These are phyloP conservation scores for Coemansia pectinata DNA, from an alignment of 192 early-diverging fungal genomes.

Conservation along the genomic window DNA sequence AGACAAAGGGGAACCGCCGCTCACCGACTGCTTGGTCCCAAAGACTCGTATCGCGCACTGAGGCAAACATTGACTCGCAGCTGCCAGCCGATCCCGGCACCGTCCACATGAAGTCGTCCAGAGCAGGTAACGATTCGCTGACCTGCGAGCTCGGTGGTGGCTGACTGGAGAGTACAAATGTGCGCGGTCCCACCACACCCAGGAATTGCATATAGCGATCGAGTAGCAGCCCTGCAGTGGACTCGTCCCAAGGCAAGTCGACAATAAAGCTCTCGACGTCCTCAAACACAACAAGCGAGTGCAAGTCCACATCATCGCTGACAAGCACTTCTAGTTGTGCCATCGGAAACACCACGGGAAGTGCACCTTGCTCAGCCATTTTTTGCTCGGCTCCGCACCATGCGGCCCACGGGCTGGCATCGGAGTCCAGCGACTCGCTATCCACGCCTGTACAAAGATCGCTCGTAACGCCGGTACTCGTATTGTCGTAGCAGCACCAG, in stretches of 20 bases:
- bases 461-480: background rate
- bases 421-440: background rate
- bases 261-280: conserved; percentile 36
- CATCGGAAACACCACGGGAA: background rate
- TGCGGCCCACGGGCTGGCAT: background rate
- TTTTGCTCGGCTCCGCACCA: conserved; percentile 2
- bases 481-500: conserved; percentile 14
- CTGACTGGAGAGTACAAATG: conserved; percentile 17
- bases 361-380: background rate
- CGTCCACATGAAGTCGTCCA: conserved; percentile 18
- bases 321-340: background rate
- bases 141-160: background rate
- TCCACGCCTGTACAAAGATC: background rate
- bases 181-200: conserved; percentile 30
- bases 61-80: background rate
- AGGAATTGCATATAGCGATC: conserved; percentile 29
- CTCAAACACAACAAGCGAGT: conserved; percentile 33
- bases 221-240: conserved; percentile 10
- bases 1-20: conserved; percentile 22
- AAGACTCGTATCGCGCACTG: background rate
- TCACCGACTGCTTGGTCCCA: background rate
- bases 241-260: conserved; percentile 16
- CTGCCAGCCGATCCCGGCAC: background rate
- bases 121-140: background rate
- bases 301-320: conserved; percentile 11